Conservation (phyloP, 2,329 filamentous ascomycete genomes). For the Trichoderma gracile region DNA sequence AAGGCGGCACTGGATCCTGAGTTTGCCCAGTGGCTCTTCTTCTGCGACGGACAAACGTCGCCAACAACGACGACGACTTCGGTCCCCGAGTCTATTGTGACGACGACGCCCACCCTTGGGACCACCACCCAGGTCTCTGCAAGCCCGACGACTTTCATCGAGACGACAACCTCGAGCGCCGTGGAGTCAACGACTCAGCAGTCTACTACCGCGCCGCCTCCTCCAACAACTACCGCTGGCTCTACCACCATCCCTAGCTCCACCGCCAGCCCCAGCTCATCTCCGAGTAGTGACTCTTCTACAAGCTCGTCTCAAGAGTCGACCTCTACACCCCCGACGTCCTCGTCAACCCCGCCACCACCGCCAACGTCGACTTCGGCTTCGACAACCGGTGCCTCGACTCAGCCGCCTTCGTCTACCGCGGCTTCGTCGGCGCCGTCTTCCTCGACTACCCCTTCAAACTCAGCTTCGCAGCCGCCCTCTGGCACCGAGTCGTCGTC, state of each 20-base stretch:
- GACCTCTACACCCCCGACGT: background rate
- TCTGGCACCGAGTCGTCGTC: background rate
- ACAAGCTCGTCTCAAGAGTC: background rate
- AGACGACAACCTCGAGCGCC: constrained; percentile 8
- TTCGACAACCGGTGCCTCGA: background rate
- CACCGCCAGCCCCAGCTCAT: background rate
- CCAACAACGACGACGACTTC: constrained; percentile 26
- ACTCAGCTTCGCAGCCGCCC: constrained; percentile 2
- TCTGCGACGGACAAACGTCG: constrained; percentile 42
- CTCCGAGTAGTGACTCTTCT: background rate
- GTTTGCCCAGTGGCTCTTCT: constrained; percentile 50
- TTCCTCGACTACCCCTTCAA: background rate
- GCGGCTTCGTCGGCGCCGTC: background rate
- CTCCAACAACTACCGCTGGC: constrained; percentile 6
- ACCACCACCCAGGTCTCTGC: constrained; percentile 34
- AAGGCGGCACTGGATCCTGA: constrained; percentile 40
- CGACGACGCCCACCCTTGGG: constrained; percentile 29
- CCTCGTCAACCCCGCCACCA: background rate
- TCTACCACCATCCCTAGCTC: background rate
- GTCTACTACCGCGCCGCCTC: background rate
- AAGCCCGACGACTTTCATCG: constrained; percentile 26
- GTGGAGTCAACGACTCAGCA: constrained; percentile 3
- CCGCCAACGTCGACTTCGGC: background rate
- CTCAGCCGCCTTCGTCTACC: background rate
- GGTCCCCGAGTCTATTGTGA: constrained; percentile 33